Percentiles rank a stretch among this genome's conserved stretches.
These are phyloP conservation scores for Podaxis pistillaris DNA, from an alignment of 768 basidiomycete species.

Conservation along the genomic window DNA sequence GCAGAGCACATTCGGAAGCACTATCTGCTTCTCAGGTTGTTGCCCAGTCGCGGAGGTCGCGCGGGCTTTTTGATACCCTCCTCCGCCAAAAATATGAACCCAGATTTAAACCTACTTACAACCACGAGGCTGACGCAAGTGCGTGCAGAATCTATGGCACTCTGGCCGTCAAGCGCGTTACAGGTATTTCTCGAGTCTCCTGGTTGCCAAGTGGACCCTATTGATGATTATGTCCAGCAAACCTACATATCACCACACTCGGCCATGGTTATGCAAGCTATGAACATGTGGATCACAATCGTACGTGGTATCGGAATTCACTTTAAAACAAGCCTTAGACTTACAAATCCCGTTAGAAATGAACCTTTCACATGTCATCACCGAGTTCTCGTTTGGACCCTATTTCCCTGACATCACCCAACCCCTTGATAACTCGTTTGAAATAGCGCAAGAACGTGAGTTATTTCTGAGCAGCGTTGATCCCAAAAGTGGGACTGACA, in stretches of 20 bases:
- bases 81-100: constrained; percentile 37
- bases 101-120: constrained; percentile 70
- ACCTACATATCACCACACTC: constrained; percentile 90
- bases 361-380: constrained; percentile 94
- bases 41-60: constrained; percentile 69
- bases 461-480: constrained; percentile 13
- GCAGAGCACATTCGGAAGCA: constrained; percentile 59
- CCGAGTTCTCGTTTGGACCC: constrained; percentile 95
- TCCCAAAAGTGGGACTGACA: not conserved
- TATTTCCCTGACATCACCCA: constrained; percentile 95
- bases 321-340: not conserved
- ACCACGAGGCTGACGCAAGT: constrained; percentile 61
- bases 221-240: constrained; percentile 45
- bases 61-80: constrained; percentile 66
- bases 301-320: constrained; percentile 45
- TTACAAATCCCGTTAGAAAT: constrained; percentile 9
- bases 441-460: constrained; percentile 68
- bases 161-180: constrained; percentile 84
- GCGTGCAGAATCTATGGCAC: constrained; percentile 89
- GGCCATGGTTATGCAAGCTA: constrained; percentile 92
- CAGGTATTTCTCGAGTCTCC: constrained; percentile 43
- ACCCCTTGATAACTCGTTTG: constrained; percentile 89
- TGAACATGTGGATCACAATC: constrained; percentile 82
- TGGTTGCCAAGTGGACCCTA: not conserved
- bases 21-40: constrained; percentile 72